Conservation (phyloP, 345 rosid genomes). For the Stellera chamaejasme region DNA sequence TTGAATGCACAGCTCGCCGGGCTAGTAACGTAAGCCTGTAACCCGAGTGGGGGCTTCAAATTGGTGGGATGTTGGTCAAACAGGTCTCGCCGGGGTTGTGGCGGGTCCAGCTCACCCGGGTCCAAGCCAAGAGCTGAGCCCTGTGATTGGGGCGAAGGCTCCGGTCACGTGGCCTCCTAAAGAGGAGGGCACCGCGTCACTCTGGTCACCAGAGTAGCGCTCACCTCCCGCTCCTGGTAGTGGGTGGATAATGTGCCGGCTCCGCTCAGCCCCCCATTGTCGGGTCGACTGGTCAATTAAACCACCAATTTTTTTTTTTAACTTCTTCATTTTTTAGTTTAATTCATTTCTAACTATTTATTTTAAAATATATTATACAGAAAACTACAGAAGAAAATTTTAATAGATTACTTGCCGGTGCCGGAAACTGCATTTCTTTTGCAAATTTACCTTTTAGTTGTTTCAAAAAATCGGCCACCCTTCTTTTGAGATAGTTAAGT, state of each 20-base stretch:
- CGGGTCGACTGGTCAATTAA: neutral
- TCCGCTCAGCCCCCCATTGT: slow-evolving; percentile 2
- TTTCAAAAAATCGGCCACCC: no score
- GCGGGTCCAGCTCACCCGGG: slow-evolving; percentile 11
- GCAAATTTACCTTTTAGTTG: no score
- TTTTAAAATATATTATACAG: no score
- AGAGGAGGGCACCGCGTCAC: slow-evolving; percentile 19
- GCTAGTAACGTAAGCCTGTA: slow-evolving; percentile 16
- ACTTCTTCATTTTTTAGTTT: neutral
- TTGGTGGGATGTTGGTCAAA: slow-evolving; percentile 6
- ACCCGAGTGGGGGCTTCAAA: slow-evolving; percentile 12
- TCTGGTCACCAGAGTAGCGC: slow-evolving; percentile 25
- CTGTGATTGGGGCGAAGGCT: slow-evolving; percentile 1
- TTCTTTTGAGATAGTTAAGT: no score
- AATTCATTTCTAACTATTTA: no score
- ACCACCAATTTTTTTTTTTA: slow-evolving; percentile 10
- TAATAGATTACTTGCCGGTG: no score
- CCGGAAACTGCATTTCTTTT: no score
- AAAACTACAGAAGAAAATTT: no score
- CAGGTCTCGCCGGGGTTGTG: neutral
- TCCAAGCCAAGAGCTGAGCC: slow-evolving; percentile 15
- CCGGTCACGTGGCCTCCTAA: neutral
- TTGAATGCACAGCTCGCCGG: neutral
- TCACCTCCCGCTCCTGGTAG: slow-evolving; percentile 14
- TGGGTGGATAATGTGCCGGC: slow-evolving; percentile 18